Evolutionary conservation across 73 alveolate genomes (phyloP).

Genomic region (Tetrahymena malaccensis): DNA sequence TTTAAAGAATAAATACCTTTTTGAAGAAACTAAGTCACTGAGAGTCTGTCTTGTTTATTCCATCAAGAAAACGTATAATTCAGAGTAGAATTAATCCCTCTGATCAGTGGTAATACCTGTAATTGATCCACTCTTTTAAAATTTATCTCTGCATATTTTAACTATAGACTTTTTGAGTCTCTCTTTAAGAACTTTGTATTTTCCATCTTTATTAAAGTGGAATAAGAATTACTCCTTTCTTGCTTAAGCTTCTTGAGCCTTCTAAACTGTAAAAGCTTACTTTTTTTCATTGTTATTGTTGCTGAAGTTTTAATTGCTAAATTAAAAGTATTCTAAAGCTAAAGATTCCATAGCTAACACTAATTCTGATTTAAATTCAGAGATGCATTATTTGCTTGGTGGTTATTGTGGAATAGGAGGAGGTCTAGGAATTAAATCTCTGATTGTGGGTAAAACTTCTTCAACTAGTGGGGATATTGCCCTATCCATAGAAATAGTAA

Average conservation of each 20-base stretch:
- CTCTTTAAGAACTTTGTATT: conserved; percentile 88
- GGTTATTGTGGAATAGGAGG: conserved; percentile 63
- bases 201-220: conserved; percentile 90
- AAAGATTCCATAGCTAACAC: conserved; percentile 48
- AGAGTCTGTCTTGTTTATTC: conserved; percentile 77
- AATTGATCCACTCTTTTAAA: conserved; percentile 74
- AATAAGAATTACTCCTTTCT: conserved; percentile 86
- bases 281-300: conserved; percentile 43
- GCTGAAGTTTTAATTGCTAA: conserved; percentile 62
- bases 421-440: conserved; percentile 77
- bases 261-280: conserved; percentile 49
- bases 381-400: conserved; percentile 70
- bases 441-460: conserved; percentile 54
- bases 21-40: conserved; percentile 43
- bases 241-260: conserved; percentile 61
- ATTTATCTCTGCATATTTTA: conserved; percentile 85
- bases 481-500: conserved; percentile 55
- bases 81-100: conserved; percentile 88
- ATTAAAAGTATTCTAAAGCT: conserved; percentile 79
- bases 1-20: neutral
- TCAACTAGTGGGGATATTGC: conserved; percentile 74
- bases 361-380: conserved; percentile 82
- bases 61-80: conserved; percentile 83
- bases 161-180: conserved; percentile 93
- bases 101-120: conserved; percentile 82